Base-by-base conservation (phyloP, 2,329 filamentous ascomycete genomes). In the Fusarium sterilihyphosum region DNA sequence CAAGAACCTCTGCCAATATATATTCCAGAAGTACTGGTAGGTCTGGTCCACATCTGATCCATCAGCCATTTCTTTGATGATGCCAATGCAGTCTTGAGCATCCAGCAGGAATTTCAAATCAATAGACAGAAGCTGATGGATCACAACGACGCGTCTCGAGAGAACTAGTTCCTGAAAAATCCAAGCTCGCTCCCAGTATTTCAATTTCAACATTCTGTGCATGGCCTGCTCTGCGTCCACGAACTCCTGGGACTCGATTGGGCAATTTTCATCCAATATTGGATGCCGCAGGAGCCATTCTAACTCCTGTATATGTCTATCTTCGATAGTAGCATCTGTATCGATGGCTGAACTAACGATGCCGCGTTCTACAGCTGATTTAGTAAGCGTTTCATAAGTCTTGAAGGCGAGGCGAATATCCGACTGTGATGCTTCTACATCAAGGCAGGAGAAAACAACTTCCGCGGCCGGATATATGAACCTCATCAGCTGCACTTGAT, bases 161-260 rank as follows among this genome's bases (percentile, higher is more conserved):
- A 67, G 37, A 3, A 43, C 56, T 3, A 67, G 7, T 10, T 67
- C 66, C 31, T 69, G 66, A 14, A 67, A 67, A 18, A 57, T 37
- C 56, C 63, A 67, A 17, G 49, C 56, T 33, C 66, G 63, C 22
- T 41, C 16, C 64, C 64, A 63, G 38, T 47, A 22, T 3, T 47
- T 47, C 44, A 29, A 47, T 47, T 9, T 2, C 5, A 47, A 9
- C 44, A 6, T 47, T 29, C 12, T 13, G 24, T 1, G 5, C 44
- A 47, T 5, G 16, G 50, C 50, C 13, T 49, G 16, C 6, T 22
- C 8, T n/a, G 29, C 43, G 0, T 20, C 20, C 5, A 2, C 4
- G 5, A 40, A 59, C 1, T 33, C 22, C 17, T 40, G 14, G 8
- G 44, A 38, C 3, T n/a, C 7, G 5, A 22, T 5, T 9, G 56